Conservation (phyloP, 169 alveolate species). For the Theileria luwenshuni region DNA sequence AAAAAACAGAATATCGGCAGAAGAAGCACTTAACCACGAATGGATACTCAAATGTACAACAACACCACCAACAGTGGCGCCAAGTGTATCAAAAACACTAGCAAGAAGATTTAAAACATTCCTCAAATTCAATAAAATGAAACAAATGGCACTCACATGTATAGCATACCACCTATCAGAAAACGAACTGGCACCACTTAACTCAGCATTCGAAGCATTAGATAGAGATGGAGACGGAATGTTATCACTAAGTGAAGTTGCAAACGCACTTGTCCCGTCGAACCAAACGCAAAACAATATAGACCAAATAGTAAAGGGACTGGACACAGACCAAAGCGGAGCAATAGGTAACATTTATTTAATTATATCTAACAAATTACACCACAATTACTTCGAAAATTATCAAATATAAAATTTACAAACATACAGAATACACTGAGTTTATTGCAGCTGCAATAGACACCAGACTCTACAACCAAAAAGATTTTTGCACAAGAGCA, state of each 20-base stretch:
- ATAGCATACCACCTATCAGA: constrained; percentile 90
- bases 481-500: constrained; percentile 87
- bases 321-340: constrained; percentile 89
- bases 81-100: constrained; percentile 68
- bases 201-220: constrained; percentile 85
- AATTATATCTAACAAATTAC: not conserved
- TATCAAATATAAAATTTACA: not conserved
- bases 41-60: constrained; percentile 78
- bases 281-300: constrained; percentile 48
- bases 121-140: constrained; percentile 84
- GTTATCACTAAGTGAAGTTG: constrained; percentile 72
- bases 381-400: too few relatives aligned
- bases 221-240: constrained; percentile 93
- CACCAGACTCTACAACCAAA: constrained; percentile 81
- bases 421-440: constrained; percentile 87
- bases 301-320: constrained; percentile 74
- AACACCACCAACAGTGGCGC: constrained; percentile 55
- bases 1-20: constrained; percentile 85
- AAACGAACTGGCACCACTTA: constrained; percentile 86
- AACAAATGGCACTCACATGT: constrained; percentile 91
- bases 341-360: constrained; percentile 58
- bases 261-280: constrained; percentile 66
- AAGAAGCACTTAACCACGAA: constrained; percentile 90
- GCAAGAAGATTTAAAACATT: constrained; percentile 85
- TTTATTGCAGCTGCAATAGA: constrained; percentile 93